Evolutionary conservation across 176 grass and related monocot genomes (phyloP).

Genomic region (Guadua angustifolia): DNA sequence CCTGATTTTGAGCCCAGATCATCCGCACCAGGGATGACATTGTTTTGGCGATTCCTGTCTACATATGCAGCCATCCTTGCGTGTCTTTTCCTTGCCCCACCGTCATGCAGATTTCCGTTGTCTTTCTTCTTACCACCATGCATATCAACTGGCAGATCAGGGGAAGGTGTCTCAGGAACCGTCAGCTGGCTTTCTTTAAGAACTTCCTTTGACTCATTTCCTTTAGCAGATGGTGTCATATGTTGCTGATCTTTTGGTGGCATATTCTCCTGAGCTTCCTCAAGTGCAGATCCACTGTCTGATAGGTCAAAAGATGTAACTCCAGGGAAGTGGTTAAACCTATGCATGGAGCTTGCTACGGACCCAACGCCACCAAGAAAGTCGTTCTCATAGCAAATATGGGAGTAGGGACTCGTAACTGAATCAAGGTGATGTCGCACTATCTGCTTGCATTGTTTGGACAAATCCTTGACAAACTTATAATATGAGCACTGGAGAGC

Average conservation of each 20-base stretch:
- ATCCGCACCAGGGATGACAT: conserved; percentile 55
- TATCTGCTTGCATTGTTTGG: conserved; percentile 95
- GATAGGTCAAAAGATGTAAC: conserved; percentile 74
- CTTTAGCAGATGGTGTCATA: conserved; percentile 80
- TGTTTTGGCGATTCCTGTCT: conserved; percentile 68
- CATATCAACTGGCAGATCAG: conserved; percentile 75
- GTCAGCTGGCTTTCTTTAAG: conserved; percentile 89
- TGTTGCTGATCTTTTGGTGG: conserved; percentile 78
- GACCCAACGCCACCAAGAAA: conserved; percentile 50
- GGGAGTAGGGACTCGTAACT: conserved; percentile 87
- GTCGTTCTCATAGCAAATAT: conserved; percentile 84
- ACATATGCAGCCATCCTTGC: conserved; percentile 65
- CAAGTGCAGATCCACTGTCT: conserved; percentile 59
- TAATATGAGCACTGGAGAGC: conserved; percentile 76
- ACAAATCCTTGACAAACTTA: conserved; percentile 79
- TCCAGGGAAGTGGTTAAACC: conserved; percentile 63
- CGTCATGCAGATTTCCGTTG: conserved; percentile 65
- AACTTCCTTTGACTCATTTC: conserved; percentile 65
- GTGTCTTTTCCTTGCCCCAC: conserved; percentile 79
- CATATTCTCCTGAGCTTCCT: conserved; percentile 76
- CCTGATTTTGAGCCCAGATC: conserved; percentile 71
- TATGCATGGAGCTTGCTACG: conserved; percentile 54
- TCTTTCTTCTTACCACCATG: conserved; percentile 91
- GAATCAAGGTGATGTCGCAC: conserved; percentile 83
- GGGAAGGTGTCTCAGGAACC: conserved; percentile 96